Base-by-base conservation (phyloP, 192 early-diverging fungal species). In the Coemansia biformis region DNA sequence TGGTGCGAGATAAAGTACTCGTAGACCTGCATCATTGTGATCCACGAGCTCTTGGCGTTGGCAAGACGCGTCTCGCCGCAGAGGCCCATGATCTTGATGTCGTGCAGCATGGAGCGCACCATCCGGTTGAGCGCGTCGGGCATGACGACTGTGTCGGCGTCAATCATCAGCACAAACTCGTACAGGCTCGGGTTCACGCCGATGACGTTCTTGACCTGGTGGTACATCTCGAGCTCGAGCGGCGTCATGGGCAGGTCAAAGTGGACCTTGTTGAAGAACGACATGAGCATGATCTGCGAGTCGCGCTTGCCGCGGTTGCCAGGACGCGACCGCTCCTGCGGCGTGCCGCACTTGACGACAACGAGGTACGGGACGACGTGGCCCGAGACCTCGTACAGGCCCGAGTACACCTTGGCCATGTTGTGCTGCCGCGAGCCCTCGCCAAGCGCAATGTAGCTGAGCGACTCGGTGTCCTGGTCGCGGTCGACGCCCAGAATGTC, bases 1-100 rank as follows among this genome's bases (percentile, higher is more conserved):
- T 96, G 91, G 72, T 96, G 93, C 31, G 84, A 87, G 55, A 96
- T 93, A 69, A 88, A 96, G 78, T 96, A 96, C 79, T 98, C 93
- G 69, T 95, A 96, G 16, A 98, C 90, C 68, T 96, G 93, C 76
- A 98, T 98, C 91, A 94, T 94, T 4, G 93, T 91, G 32, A 91
- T 88, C 88, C 88, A 96, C 22, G 89, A 87, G 37, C 83, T 80
- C 59, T 89, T 84, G 58, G 93, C 92, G 66, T 96, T 96, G 11
- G 86, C 81, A 45, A 98, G 68, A 43, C 76, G 77, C 3, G 96
- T 98, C 55, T 98, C 96, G 48, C 96, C 96, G 63, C 92, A 96
- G 37, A 91, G 66, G 30, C 93, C 96, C 78, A 90, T 87, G 43
- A 96, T 84, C 74, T 87, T 85, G 26, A 84, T 78, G 66, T 98